phyloP scores from a whole-genome alignment of 768 basidiomycete species.

The Gloeopeniophorella convolvens region DNA sequence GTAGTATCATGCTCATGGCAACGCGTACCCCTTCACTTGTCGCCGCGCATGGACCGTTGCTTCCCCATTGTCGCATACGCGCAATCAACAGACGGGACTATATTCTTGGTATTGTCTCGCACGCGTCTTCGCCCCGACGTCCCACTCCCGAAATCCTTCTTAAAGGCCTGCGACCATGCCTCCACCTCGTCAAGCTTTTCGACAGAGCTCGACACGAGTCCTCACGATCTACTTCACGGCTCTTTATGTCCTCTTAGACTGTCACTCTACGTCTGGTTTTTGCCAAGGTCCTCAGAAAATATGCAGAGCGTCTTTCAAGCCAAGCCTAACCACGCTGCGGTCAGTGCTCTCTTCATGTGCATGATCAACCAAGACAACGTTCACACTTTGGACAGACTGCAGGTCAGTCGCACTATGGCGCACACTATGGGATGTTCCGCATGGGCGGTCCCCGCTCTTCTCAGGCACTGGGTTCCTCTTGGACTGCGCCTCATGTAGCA shows the following conservation, averaged over 20 bases:
- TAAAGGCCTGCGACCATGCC: no score
- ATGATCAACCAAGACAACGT: neutral
- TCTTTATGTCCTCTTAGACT: neutral
- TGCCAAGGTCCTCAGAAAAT: neutral
- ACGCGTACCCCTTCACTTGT: no score
- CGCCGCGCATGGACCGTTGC: no score
- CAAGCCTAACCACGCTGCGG: neutral
- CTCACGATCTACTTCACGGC: neutral
- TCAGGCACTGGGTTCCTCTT: neutral
- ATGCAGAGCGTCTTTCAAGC: neutral
- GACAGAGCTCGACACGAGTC: neutral
- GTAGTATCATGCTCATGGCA: no score
- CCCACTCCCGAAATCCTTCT: neutral
- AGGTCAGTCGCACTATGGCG: neutral
- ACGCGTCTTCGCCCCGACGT: neutral
- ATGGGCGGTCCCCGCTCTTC: neutral
- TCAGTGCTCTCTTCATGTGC: neutral
- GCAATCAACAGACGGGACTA: neutral
- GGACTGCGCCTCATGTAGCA: slow-evolving; percentile 6
- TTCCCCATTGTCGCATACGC: neutral
- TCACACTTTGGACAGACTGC: neutral
- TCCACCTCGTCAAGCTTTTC: no score
- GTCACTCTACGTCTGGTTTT: neutral
- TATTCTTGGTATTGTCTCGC: neutral
- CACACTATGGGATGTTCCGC: slow-evolving; percentile 5